Evolutionary conservation across 2,329 filamentous ascomycete species (phyloP).

Genomic region (Metarhizium sp.): DNA sequence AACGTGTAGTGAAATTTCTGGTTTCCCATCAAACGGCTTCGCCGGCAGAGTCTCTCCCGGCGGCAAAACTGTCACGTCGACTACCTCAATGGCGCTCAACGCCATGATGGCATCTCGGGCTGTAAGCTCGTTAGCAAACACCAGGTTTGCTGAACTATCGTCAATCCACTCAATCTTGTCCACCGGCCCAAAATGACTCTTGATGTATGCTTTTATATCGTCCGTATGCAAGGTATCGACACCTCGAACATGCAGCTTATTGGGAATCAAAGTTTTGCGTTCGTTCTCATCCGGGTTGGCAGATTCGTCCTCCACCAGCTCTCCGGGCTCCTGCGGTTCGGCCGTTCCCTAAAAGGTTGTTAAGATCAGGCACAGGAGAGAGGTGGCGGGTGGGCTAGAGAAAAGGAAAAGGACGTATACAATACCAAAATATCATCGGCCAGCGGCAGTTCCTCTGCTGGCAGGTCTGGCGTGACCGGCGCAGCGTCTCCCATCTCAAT

Average conservation of each 20-base stretch:
- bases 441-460: constrained; percentile 15
- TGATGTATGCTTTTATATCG: constrained; percentile 68
- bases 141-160: constrained; percentile 78
- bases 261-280: constrained; percentile 20
- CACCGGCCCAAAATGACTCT: constrained; percentile 53
- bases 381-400: background rate
- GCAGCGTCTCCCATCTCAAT: constrained; percentile 63
- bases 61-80: constrained; percentile 46
- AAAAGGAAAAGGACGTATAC: background rate
- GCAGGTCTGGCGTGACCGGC: constrained; percentile 22
- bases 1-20: constrained; percentile 60
- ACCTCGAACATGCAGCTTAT: constrained; percentile 76
- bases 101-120: constrained; percentile 47
- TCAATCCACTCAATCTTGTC: constrained; percentile 86
- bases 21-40: constrained; percentile 57
- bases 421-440: constrained; percentile 29
- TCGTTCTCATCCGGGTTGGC: constrained; percentile 11
- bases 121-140: constrained; percentile 52
- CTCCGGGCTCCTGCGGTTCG: constrained; percentile 28
- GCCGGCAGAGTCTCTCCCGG: constrained; percentile 57
- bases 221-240: constrained; percentile 73
- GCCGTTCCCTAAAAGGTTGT: constrained; percentile 20
- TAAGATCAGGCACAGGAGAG: constrained; percentile 8
- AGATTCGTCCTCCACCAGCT: constrained; percentile 26
- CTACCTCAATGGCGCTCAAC: constrained; percentile 41